phyloP scores from a whole-genome alignment of 768 basidiomycete species.

The Leccinum incarnatum region DNA sequence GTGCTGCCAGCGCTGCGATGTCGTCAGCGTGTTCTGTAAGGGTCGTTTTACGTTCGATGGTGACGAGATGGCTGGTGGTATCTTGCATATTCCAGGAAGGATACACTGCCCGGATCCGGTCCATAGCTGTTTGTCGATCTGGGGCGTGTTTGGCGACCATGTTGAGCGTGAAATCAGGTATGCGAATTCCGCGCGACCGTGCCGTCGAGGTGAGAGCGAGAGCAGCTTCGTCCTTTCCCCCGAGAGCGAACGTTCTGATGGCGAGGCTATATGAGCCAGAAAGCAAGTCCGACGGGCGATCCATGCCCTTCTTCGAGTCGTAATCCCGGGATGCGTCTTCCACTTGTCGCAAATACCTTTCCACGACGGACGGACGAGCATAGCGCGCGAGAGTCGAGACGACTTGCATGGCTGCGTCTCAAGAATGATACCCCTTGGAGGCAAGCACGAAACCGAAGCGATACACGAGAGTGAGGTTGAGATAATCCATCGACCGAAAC shows the following conservation, averaged over 20 bases:
- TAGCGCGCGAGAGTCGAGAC: too few relatives aligned
- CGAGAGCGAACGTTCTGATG: constrained; percentile 40
- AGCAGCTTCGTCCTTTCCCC: constrained; percentile 40
- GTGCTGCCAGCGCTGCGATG: constrained; percentile 12
- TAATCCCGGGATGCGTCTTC: too few relatives aligned
- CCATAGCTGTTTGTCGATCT: neutral
- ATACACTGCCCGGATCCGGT: neutral
- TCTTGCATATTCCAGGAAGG: too few relatives aligned
- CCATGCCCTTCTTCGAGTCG: too few relatives aligned
- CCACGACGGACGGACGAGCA: too few relatives aligned
- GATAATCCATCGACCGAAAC: constrained; percentile 27
- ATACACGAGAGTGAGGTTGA: constrained; percentile 31
- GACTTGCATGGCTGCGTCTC: too few relatives aligned
- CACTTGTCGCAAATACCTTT: too few relatives aligned
- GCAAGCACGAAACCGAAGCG: constrained; percentile 33
- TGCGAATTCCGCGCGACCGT: constrained; percentile 22
- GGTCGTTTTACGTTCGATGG: too few relatives aligned
- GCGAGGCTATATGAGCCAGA: constrained; percentile 34
- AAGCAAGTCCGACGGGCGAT: constrained; percentile 1
- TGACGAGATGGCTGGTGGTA: too few relatives aligned
- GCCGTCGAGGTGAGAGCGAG: constrained; percentile 44
- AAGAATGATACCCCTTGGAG: constrained; percentile 42
- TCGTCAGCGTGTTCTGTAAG: neutral
- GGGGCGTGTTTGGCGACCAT: constrained; percentile 26
- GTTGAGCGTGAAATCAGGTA: constrained; percentile 39